These are phyloP conservation scores for Eucommia ulmoides DNA, from an alignment of 257 asterid genomes.

Conservation along the genomic window DNA sequence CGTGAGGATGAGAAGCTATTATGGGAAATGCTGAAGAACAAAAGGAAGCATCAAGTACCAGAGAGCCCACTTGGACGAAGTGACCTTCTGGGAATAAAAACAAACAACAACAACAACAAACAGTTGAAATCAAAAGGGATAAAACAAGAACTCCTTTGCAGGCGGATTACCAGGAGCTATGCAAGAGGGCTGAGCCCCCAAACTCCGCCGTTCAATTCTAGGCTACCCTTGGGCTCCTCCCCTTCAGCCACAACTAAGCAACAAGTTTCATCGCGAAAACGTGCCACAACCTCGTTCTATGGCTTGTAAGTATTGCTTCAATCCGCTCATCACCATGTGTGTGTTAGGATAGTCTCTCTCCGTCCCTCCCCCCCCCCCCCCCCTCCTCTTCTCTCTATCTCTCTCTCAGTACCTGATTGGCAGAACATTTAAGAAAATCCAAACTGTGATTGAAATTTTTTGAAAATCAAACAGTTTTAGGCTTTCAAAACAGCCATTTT, in stretches of 20 bases:
- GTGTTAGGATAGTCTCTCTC: too few relatives aligned
- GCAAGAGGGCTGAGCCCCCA: slow-evolving; percentile 16
- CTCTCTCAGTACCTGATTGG: too few relatives aligned
- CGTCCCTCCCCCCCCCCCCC: too few relatives aligned
- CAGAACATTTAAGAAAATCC: too few relatives aligned
- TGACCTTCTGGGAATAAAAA: slow-evolving; percentile 29
- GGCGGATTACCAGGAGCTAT: slow-evolving; percentile 10
- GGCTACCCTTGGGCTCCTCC: slow-evolving; percentile 38
- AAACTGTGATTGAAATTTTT: too few relatives aligned
- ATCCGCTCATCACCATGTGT: too few relatives aligned
- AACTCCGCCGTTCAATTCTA: slow-evolving; percentile 16
- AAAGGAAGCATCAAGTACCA: slow-evolving; percentile 32
- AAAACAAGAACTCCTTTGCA: slow-evolving; percentile 16
- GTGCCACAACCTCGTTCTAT: slow-evolving; percentile 23
- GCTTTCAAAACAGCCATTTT: too few relatives aligned
- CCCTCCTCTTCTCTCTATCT: too few relatives aligned
- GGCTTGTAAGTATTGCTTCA: too few relatives aligned
- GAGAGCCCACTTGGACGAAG: slow-evolving; percentile 32
- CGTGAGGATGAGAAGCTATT: slow-evolving; percentile 36
- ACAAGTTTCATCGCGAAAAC: slow-evolving; percentile 15
- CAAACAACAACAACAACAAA: slow-evolving; percentile 16
- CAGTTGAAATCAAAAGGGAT: slow-evolving; percentile 16
- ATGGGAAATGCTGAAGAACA: slow-evolving; percentile 50
- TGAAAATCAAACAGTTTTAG: too few relatives aligned
- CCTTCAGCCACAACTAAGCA: slow-evolving; percentile 30